Evolutionary conservation across 2,329 filamentous ascomycete genomes (phyloP).

Genomic region (Fusarium caatingaense): DNA sequence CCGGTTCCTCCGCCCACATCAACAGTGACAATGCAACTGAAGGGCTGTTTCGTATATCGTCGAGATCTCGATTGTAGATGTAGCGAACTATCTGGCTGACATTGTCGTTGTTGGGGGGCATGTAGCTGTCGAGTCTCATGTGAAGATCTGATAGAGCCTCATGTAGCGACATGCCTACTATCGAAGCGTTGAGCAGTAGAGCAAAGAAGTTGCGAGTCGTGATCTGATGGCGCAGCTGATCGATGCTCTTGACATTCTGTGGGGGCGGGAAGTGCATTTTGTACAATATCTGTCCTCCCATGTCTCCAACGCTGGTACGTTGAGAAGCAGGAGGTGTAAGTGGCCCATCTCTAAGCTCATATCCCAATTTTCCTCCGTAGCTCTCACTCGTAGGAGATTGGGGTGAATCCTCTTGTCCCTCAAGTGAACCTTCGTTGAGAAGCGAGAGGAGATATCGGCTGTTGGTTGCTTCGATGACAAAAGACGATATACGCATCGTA

Average conservation of each 20-base stretch:
- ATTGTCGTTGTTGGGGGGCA: conserved; percentile 66
- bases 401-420: conserved; percentile 54
- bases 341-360: conserved; percentile 22
- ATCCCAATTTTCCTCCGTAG: conserved; percentile 50
- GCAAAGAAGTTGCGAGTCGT: conserved; percentile 78
- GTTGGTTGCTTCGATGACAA: conserved; percentile 68
- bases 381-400: conserved; percentile 57
- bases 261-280: conserved; percentile 73
- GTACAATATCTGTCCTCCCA: conserved; percentile 68
- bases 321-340: conserved; percentile 57
- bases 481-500: conserved; percentile 68
- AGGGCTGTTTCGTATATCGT: conserved; percentile 72
- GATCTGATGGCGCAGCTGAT: conserved; percentile 68
- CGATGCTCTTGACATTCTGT: conserved; percentile 57
- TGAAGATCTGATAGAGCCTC: conserved; percentile 73
- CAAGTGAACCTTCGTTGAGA: conserved; percentile 64
- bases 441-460: conserved; percentile 65
- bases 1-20: conserved; percentile 72
- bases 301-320: conserved; percentile 48
- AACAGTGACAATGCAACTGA: conserved; percentile 70
- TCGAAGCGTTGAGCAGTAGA: conserved; percentile 70
- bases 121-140: conserved; percentile 68
- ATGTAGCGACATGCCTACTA: conserved; percentile 72
- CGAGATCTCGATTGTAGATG: conserved; percentile 67
- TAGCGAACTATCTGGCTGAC: conserved; percentile 71